Evolutionary conservation across 257 asterid species (phyloP), one percentile per base, ranked within the genome.

Genomic region (Petrea volubilis): DNA sequence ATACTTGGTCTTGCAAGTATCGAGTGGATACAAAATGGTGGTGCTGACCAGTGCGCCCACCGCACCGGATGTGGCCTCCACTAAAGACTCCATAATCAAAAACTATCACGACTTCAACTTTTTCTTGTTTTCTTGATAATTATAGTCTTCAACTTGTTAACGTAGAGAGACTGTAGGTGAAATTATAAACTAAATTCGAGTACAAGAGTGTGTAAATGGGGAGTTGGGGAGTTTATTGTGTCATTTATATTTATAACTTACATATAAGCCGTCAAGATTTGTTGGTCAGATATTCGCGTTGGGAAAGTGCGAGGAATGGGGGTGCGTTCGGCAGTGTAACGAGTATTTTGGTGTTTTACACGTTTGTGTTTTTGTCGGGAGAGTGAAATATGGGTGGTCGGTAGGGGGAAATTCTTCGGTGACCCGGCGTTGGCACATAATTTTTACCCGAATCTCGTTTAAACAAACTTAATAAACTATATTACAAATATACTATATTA

Each of bases 1-100:
- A 57, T 85, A 93, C 78, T 90, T 93, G n/a, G 90, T 84, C 81
- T 93, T 93, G 86, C 97, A 90, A 70, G 98, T 93, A 50, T 93
- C 98, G 12, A 93, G 82, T 21, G 98, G 98, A 73, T 93, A 93
- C 80, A 93, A 50, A 60, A 93, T 63, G 71, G 98, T 87, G 78
- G 96, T 93, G 81, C 98, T 93, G 34, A 88, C 85, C 75, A 93
- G 87, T 51, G 98, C 73, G 69, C 98, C 98, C 67, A 93, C 77
- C 40, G 98, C 98, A 59, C 97, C 98, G 7, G 98, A 85, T 6
- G 96, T 80, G 64, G 98, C 98, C 81, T 93, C 98, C 60, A 85
- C 90, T 55, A 89, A 7, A 10, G 96, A 87, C 65, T 93, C 98
- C 91, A 93, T 79, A 63, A n/a, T 63, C 82, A 60, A 49, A 41